A percentile compares a stretch with the other conserved stretches of the same genome.
Conservation (phyloP, 768 basidiomycete genomes). For the Leucocoprinus sp. region DNA sequence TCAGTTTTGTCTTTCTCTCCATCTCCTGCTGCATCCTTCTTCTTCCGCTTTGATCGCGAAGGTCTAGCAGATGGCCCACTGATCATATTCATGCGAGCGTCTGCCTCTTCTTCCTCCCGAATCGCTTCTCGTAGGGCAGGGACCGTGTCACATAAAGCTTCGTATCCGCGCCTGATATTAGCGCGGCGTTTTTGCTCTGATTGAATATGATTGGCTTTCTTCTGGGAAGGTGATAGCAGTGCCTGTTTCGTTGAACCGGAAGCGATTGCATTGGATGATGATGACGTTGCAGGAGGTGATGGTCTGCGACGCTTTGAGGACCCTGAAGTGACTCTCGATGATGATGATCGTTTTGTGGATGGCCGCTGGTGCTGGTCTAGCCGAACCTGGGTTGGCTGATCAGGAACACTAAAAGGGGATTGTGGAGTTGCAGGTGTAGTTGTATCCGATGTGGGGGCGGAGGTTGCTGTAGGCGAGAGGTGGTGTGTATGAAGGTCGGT, state of each 20-base stretch:
- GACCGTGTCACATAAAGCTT: slow-evolving; percentile 76
- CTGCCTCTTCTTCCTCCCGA: slow-evolving; percentile 59
- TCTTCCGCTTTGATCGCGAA: slow-evolving; percentile 31
- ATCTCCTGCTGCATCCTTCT: slow-evolving; percentile 30
- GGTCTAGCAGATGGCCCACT: slow-evolving; percentile 11
- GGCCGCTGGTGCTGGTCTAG: neutral
- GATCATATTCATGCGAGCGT: slow-evolving; percentile 9
- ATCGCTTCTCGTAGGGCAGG: slow-evolving; percentile 80
- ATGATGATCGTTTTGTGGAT: neutral
- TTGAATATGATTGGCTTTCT: slow-evolving; percentile 90
- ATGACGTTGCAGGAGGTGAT: slow-evolving; percentile 7
- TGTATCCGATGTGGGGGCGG: slow-evolving; percentile 8
- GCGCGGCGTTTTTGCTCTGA: slow-evolving; percentile 91
- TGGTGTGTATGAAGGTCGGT: slow-evolving; percentile 4
- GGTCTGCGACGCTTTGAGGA: slow-evolving; percentile 1
- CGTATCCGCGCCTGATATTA: slow-evolving; percentile 85
- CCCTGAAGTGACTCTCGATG: neutral
- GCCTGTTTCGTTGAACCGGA: slow-evolving; percentile 11
- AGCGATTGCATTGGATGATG: slow-evolving; percentile 4
- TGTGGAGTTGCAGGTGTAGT: slow-evolving; percentile 10
- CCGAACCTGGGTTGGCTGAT: slow-evolving; percentile 1
- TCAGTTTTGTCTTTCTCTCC: slow-evolving; percentile 61
- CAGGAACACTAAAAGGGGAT: slow-evolving; percentile 7
- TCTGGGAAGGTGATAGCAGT: slow-evolving; percentile 75
- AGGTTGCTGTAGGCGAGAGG: slow-evolving; percentile 6